Conservation (phyloP, 2,329 filamentous ascomycete species). For the Xylariales sp. region DNA sequence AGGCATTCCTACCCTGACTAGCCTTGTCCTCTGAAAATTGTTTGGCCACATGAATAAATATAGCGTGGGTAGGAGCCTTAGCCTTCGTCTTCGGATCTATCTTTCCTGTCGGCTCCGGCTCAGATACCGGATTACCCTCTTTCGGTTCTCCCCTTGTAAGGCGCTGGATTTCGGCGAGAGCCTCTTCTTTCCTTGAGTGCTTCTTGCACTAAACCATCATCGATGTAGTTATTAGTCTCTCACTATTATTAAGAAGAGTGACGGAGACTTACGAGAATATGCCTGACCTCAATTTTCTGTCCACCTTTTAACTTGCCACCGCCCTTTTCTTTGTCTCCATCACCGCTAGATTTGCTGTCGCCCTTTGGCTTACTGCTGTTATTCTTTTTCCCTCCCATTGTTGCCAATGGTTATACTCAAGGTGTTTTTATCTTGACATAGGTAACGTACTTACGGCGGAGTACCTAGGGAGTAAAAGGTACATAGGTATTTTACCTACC, state of each 20-base stretch:
- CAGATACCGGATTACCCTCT: slow-evolving; percentile 25
- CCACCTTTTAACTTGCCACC: slow-evolving; percentile 39
- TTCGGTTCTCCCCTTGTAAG: slow-evolving; percentile 35
- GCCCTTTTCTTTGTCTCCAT: slow-evolving; percentile 39
- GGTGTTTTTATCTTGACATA: not conserved
- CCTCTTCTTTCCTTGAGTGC: slow-evolving; percentile 81
- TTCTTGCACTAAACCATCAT: slow-evolving; percentile 70
- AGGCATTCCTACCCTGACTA: slow-evolving; percentile 62
- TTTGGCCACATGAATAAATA: slow-evolving; percentile 78
- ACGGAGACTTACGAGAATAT: slow-evolving; percentile 39
- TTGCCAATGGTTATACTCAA: not conserved
- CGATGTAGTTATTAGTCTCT: not conserved
- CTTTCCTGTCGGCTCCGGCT: slow-evolving; percentile 51
- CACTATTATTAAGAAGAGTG: not conserved
- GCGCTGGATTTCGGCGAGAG: slow-evolving; percentile 69
- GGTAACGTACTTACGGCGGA: not conserved
- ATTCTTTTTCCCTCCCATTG: slow-evolving; percentile 47
- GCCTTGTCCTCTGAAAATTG: slow-evolving; percentile 83
- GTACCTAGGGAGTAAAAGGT: not conserved
- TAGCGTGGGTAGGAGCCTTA: slow-evolving; percentile 54
- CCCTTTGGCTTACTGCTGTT: slow-evolving; percentile 40
- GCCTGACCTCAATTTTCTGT: slow-evolving; percentile 38
- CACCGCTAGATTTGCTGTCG: slow-evolving; percentile 36
- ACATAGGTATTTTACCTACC: slow-evolving; percentile 15
- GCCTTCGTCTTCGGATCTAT: slow-evolving; percentile 58